Evolutionary conservation across 2,329 filamentous ascomycete genomes (phyloP), one percentile per base, ranked within the genome.

Genomic region (Monilinia polystroma): DNA sequence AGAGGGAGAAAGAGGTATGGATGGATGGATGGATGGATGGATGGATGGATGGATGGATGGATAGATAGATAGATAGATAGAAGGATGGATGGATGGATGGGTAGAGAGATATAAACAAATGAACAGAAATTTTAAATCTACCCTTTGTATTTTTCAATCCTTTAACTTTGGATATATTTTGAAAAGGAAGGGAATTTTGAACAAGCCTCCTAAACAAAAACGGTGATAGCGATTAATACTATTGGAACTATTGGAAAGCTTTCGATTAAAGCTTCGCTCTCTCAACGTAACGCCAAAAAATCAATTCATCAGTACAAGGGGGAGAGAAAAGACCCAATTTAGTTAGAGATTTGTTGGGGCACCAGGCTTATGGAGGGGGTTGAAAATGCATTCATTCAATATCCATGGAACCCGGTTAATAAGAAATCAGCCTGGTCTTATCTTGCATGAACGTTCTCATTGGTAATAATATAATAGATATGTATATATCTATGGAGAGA

Each of bases 201-300:
- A 1, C 4, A 18, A 18, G 16, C 4, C 32, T 35, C n/a, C 45
- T 20, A 47, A 20, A 47, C 18, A 7, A 18, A 5, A 41, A 20
- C 10, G 26, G 56, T 55, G 35, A 11, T 57, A 18, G n/a, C 29
- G 29, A 29, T 29, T 29, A 29, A 29, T 29, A 29, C 29, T 29
- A 29, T 4, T 29, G 29, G 29, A 29, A 29, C 29, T 32, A 18
- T 20, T 35, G 43, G 54, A 29, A 59, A 53, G 63, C 63, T 65
- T 52, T 52, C 16, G 16, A n/a, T 11, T 12, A 6, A 51, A 59
- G 54, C 54, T 64, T 66, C 29, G 32, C 26, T 43, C n/a, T 29
- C 64, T 60, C 64, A 66, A 66, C 64, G 55, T 60, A 66, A 60
- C 64, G 45, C 45, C 64, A 66, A 66, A 66, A 66, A 66, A 60